Conservation (phyloP, 345 rosid species). For the Laguncularia racemosa region DNA sequence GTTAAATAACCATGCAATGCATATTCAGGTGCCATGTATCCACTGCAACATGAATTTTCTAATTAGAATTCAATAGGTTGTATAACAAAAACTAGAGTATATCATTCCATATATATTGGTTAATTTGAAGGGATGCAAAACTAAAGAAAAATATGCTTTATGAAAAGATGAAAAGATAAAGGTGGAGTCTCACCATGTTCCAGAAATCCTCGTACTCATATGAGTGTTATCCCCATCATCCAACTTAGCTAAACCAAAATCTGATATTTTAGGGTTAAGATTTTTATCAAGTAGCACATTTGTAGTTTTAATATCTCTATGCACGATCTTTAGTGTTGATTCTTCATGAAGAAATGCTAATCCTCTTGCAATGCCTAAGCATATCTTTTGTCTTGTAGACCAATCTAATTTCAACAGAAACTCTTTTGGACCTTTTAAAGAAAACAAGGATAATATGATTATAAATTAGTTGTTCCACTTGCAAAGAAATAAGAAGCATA, state of each 20-base stretch:
- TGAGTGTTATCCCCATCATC: slow-evolving; percentile 63
- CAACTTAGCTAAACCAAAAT: slow-evolving; percentile 72
- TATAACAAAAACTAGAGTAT: too few species aligned
- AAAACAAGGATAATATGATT: neutral
- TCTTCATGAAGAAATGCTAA: slow-evolving; percentile 65
- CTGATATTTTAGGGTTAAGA: slow-evolving; percentile 52
- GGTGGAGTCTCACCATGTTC: slow-evolving; percentile 47
- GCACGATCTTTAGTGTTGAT: slow-evolving; percentile 57
- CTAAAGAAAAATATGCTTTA: neutral
- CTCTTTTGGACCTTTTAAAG: slow-evolving; percentile 30
- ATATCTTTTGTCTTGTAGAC: slow-evolving; percentile 52
- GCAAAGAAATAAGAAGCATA: neutral
- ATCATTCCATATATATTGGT: too few species aligned
- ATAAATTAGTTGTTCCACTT: neutral
- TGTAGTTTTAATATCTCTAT: slow-evolving; percentile 65
- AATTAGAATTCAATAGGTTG: too few species aligned
- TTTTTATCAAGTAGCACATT: slow-evolving; percentile 58
- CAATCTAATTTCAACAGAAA: slow-evolving; percentile 42
- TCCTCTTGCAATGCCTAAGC: slow-evolving; percentile 67
- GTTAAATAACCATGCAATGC: slow-evolving; percentile 30
- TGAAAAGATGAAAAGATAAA: neutral
- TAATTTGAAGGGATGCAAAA: too few species aligned
- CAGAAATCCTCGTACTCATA: slow-evolving; percentile 63
- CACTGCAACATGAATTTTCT: slow-evolving; percentile 11
- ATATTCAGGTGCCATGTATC: slow-evolving; percentile 40